Evolutionary conservation across 306 rosid genomes (phyloP), one percentile per base, ranked within the genome.

Genomic region (Gynostemma pentaphyllum): DNA sequence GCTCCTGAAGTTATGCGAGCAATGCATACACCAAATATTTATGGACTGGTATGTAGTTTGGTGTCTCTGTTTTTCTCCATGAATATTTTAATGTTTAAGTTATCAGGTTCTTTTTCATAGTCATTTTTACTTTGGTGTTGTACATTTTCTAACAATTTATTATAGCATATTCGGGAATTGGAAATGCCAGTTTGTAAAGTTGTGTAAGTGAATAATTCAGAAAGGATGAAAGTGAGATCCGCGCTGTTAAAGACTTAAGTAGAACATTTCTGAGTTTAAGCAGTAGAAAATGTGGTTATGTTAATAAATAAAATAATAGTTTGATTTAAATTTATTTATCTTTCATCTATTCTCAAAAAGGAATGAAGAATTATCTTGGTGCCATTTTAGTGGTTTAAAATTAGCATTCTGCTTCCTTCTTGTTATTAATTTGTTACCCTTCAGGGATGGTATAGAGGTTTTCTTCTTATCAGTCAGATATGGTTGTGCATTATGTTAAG

Each of bases 1-100:
- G 97, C 99, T 70, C 97, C 97, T 32, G 99, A 94, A 78, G 99
- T 88, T 65, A 67, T 94, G 80, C 89, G 26, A 70, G 79, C 95
- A 40, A 89, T 88, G 95, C 83, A 86, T 68, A 30, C 85, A 56
- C 68, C 44, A 9, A 74, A 42, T 19, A 22, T 69, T 34, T 94
- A 94, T 80, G 97, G 99, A 76, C 72, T 88, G 86, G 99, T 94
- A 78, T 62, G 89, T 34, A 50, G 30, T 62, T 74, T 12, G 12
- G 19, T 16, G 26, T 52, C n/a, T 42, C 64, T 36, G 19, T 30
- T 61, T 68, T n/a, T 15, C 5, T 14, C 1, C 1, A 9, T 14
- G 52, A 34, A 24, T 57, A n/a, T 27, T 23, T 56, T 30, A 55
- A 16, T 54, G 49, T 32, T 47, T 72, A 40, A 60, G 48, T 47